Percentiles rank a stretch among this genome's conserved stretches.
Evolutionary conservation across 2,329 filamentous ascomycete species (phyloP).

Genomic region (Colletotrichum salicis): DNA sequence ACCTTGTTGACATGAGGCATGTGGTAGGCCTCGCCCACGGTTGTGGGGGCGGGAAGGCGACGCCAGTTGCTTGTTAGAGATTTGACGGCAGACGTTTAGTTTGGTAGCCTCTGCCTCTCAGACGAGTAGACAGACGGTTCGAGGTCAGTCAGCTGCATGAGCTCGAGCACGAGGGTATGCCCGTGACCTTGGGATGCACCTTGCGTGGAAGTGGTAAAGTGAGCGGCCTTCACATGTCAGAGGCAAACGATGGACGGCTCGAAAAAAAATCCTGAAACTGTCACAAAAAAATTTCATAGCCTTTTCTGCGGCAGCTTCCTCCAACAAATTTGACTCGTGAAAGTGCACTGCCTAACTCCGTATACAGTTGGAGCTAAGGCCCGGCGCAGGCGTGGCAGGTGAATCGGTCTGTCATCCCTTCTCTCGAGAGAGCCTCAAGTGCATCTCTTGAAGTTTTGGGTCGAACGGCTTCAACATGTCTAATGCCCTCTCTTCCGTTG

Average conservation of each 20-base stretch:
- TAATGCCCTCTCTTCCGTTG: conserved; percentile 1
- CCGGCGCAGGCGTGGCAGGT: not conserved
- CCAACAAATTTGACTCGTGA: conserved; percentile 27
- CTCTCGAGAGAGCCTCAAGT: conserved; percentile 1
- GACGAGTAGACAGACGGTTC: not conserved
- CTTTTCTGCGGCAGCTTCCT: conserved; percentile 14
- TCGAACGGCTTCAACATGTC: conserved; percentile 1
- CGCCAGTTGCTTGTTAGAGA: not conserved
- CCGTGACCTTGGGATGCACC: not conserved
- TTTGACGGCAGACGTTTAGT: conserved; percentile 11
- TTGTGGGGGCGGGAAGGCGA: not conserved
- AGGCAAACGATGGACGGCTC: not conserved
- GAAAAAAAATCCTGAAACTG: conserved; percentile 27
- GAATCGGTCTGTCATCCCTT: conserved; percentile 18
- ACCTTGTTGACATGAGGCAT: conserved; percentile 24
- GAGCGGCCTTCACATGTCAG: conserved; percentile 32
- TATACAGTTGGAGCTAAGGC: not conserved
- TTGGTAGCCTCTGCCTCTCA: not conserved
- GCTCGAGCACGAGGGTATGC: not conserved
- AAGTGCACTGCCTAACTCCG: not conserved
- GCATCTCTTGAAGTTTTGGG: not conserved
- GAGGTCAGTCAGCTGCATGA: conserved; percentile 21
- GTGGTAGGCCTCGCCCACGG: not conserved
- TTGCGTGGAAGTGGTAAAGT: not conserved
- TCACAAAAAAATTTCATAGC: conserved; percentile 12